Percentiles rank a stretch among this genome's conserved stretches.
Conservation (phyloP, 2,329 filamentous ascomycete species). For the Teratosphaeria gauchensis region DNA sequence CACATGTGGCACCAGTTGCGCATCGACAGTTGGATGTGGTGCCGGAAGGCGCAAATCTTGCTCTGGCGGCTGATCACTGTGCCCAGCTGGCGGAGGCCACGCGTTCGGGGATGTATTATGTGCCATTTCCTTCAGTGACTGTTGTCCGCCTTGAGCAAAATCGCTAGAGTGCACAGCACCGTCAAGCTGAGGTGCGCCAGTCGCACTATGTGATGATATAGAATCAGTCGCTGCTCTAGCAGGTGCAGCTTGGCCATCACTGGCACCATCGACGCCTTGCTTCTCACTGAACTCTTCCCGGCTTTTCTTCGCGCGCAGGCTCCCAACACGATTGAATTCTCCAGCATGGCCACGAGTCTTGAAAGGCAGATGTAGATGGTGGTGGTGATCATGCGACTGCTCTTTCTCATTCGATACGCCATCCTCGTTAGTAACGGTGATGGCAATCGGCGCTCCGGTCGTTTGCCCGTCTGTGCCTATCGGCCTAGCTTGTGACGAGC, state of each 20-base stretch:
- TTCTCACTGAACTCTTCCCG: slow-evolving; percentile 5
- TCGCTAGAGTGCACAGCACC: not conserved
- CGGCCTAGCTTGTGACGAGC: not conserved
- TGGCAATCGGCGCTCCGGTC: slow-evolving; percentile 49
- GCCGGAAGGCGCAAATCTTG: slow-evolving; percentile 37
- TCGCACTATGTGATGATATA: not conserved
- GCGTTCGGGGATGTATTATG: slow-evolving; percentile 30
- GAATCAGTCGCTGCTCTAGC: not conserved
- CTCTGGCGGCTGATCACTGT: slow-evolving; percentile 31
- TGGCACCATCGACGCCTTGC: not conserved
- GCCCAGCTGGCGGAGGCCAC: slow-evolving; percentile 28
- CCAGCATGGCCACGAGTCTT: slow-evolving; percentile 13
- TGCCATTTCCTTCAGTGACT: slow-evolving; percentile 17
- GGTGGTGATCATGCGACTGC: slow-evolving; percentile 29
- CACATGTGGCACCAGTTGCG: slow-evolving; percentile 38
- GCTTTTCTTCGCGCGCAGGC: slow-evolving; percentile 9
- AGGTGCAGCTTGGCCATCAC: not conserved
- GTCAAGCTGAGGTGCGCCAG: not conserved
- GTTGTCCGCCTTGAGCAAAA: slow-evolving; percentile 1
- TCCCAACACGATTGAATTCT: slow-evolving; percentile 2
- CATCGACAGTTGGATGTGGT: slow-evolving; percentile 27
- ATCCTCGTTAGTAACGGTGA: slow-evolving; percentile 65
- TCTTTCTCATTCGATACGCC: slow-evolving; percentile 25
- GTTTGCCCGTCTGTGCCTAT: slow-evolving; percentile 4
- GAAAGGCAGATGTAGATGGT: slow-evolving; percentile 22